Evolutionary conservation across 2,329 filamentous ascomycete genomes (phyloP), one percentile per base, ranked within the genome.

Genomic region (Exophiala sp.): DNA sequence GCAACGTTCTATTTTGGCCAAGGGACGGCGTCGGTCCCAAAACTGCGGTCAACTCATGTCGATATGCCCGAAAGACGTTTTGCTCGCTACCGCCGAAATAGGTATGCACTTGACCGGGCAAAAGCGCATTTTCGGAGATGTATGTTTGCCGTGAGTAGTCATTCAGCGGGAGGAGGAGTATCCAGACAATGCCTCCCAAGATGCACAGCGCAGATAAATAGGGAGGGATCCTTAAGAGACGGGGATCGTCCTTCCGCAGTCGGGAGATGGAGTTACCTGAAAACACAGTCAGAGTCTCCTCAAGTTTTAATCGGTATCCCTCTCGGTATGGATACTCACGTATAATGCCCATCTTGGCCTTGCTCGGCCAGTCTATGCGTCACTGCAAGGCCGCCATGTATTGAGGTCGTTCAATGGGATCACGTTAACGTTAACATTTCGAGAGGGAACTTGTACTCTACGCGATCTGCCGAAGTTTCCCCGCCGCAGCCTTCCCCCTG

Each of bases 31-130:
- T 32, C 9, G 49, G 18, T 13, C 43, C 48, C 30, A 52, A 35
- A 8, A 58, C 64, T 7, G 71, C 75, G 59, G 86, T 81, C 43
- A 95, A 75, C 70, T 97, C 93, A 64, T 88, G 83, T 63, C 85
- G 82, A 67, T 94, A 97, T 6, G 88, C 93, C 40, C 89, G 80
- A 64, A 97, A 90, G 58, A 97, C 81, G 68, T 96, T 86, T 72
- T 97, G 90, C 66, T 98, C 93, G 67, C 88, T 95, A 14, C 93
- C 93, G 5, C 87, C 84, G 65, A 98, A 98, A 69, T 98, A 98
- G 1, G 93, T 95, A 70, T 97, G 91, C 7, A 97, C 93, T 69
- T 98, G 93, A 1, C 90, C 93, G 0, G 93, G 93, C 11, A 98
- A 75, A 27, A 98, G 81, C 9, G 93, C 93, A 67, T 98, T 98